These are phyloP conservation scores for Herpetospermum pedunculosum DNA, from an alignment of 306 rosid genomes.

Conservation along the genomic window DNA sequence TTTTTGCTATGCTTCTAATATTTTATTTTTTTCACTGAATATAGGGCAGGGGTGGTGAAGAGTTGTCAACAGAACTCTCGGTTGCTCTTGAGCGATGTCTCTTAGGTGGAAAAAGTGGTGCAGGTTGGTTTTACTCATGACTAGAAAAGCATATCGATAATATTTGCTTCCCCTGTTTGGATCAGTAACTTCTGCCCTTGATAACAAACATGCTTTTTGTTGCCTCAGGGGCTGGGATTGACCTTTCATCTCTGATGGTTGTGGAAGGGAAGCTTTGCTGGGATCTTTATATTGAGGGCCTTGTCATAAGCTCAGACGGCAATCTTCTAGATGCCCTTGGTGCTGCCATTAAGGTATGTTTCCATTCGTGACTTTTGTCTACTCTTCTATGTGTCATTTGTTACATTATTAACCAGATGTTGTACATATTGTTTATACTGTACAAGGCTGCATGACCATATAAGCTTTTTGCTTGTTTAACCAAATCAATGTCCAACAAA, in stretches of 20 bases:
- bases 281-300: slow-evolving; percentile 87
- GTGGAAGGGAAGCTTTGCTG: slow-evolving; percentile 83
- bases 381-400: not conserved
- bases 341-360: slow-evolving; percentile 80
- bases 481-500: not conserved
- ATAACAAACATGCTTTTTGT: slow-evolving; percentile 1
- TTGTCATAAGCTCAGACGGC: slow-evolving; percentile 78
- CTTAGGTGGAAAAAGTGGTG: slow-evolving; percentile 75
- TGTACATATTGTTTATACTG: not conserved
- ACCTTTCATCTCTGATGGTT: slow-evolving; percentile 54
- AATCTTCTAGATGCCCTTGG: slow-evolving; percentile 77
- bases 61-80: slow-evolving; percentile 63
- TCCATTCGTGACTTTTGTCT: not conserved
- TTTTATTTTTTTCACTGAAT: not conserved
- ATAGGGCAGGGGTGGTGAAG: slow-evolving; percentile 91
- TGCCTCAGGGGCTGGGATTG: slow-evolving; percentile 69
- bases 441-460: not conserved
- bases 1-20: not conserved
- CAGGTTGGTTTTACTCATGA: slow-evolving; percentile 50
- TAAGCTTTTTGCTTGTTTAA: not conserved
- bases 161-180: not conserved
- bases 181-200: not conserved
- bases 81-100: slow-evolving; percentile 55
- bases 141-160: not conserved
- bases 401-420: not conserved